Evolutionary conservation across 345 rosid species (phyloP), one percentile per base, ranked within the genome.

Genomic region (Durio zibethinus): DNA sequence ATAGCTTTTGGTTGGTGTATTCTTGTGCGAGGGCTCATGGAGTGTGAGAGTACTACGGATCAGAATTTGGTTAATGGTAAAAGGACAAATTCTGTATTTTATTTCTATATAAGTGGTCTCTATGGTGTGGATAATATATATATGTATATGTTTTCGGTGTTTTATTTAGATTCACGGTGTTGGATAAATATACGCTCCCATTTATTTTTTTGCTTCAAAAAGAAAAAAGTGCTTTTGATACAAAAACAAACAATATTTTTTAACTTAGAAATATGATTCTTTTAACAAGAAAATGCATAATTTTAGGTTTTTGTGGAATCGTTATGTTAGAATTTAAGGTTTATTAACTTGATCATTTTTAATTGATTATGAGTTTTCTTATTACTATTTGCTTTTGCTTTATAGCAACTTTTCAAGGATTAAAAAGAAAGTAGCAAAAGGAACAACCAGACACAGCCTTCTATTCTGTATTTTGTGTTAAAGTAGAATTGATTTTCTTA

Each of bases 1-100:
- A 45, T 92, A 21, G 85, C 87, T 48, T 87, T 92, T 79, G 98
- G 97, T 29, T 92, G 98, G 98, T 92, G 97, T 81, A 80, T 80
- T 21, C 93, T 94, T 78, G 88, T 91, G 18, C 91, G 97, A 0
- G 48, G 77, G 62, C 86, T 94, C 74, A 77, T 88, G 76, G 94
- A 91, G 74, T 84, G 78, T 15, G 97, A 89, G 74, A 83, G 50
- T 75, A 70, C 50, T 12, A 79, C 65, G 72, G 90, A 87, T 72
- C 91, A 84, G 35, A 75, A 81, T 70, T 75, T 77, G 21, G 61
- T 91, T 77, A 82, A 85, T 78, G 98, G 97, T 92, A 83, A 83
- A 66, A 16, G 25, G 42, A 63, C 15, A 38, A 38, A 21, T 72
- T 72, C 11, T 29, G 21, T 47, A 16, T 45, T 75, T 20, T 78